Conservation (phyloP, 2,329 filamentous ascomycete species). For the Hypoxylon sp. region DNA sequence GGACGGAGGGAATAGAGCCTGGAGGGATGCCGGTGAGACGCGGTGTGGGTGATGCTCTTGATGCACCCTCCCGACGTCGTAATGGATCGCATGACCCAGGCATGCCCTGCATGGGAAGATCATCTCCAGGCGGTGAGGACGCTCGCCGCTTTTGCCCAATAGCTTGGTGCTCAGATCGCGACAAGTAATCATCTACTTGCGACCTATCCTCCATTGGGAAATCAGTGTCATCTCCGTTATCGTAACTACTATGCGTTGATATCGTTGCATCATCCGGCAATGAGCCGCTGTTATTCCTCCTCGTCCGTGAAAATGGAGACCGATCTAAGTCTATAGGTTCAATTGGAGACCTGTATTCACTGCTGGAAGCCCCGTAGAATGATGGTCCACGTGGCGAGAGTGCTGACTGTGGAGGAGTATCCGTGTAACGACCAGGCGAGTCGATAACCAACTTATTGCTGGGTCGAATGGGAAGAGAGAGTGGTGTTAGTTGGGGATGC, state of each 20-base stretch:
- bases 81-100: slow-evolving; percentile 61
- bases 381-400: slow-evolving; percentile 63
- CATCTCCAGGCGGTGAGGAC: slow-evolving; percentile 68
- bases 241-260: slow-evolving; percentile 63
- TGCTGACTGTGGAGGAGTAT: slow-evolving; percentile 65
- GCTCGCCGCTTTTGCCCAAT: slow-evolving; percentile 69
- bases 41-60: slow-evolving; percentile 68
- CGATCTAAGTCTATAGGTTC: slow-evolving; percentile 64
- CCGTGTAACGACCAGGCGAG: slow-evolving; percentile 61
- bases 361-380: slow-evolving; percentile 58
- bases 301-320: slow-evolving; percentile 62
- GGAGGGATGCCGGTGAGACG: slow-evolving; percentile 65
- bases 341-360: slow-evolving; percentile 62
- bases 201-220: slow-evolving; percentile 64
- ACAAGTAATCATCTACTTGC: slow-evolving; percentile 63
- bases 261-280: slow-evolving; percentile 62
- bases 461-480: slow-evolving; percentile 64
- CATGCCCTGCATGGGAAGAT: slow-evolving; percentile 59
- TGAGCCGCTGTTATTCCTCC: slow-evolving; percentile 65
- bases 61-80: slow-evolving; percentile 64
- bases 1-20: slow-evolving; percentile 61
- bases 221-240: slow-evolving; percentile 65
- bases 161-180: slow-evolving; percentile 57
- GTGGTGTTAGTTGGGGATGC: slow-evolving; percentile 56
- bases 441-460: slow-evolving; percentile 62